Evolutionary conservation across 768 basidiomycete species (phyloP).

Genomic region (Suillus subluteus): DNA sequence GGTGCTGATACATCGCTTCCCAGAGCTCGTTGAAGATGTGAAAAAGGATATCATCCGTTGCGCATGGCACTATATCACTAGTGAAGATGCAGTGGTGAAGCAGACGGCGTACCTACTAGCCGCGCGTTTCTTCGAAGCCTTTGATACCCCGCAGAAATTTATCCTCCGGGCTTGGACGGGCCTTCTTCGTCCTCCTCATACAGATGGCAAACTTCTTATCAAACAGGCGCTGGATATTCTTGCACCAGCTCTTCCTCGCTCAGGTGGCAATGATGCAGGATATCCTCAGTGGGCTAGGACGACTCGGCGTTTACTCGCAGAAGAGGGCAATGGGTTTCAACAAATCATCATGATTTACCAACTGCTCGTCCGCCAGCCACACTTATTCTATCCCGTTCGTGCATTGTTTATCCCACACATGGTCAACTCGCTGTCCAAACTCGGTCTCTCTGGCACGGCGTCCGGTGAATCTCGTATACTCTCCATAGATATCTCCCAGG

Average conservation of each 20-base stretch:
- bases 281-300: slow-evolving; percentile 84
- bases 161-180: slow-evolving; percentile 90
- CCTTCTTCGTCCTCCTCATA: slow-evolving; percentile 78
- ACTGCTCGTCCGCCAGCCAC: slow-evolving; percentile 87
- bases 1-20: slow-evolving; percentile 83
- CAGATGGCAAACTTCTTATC: slow-evolving; percentile 75
- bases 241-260: slow-evolving; percentile 76
- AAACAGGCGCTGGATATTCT: slow-evolving; percentile 88
- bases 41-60: slow-evolving; percentile 94
- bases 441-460: slow-evolving; percentile 77
- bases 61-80: slow-evolving; percentile 86
- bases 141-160: slow-evolving; percentile 90
- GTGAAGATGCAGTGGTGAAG: slow-evolving; percentile 89
- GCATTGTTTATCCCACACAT: slow-evolving; percentile 93
- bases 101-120: slow-evolving; percentile 90
- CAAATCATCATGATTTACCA: slow-evolving; percentile 86
- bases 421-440: slow-evolving; percentile 84
- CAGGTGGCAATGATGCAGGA: slow-evolving; percentile 58
- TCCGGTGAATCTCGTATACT: slow-evolving; percentile 82
- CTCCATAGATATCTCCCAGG: slow-evolving; percentile 88
- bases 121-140: slow-evolving; percentile 89
- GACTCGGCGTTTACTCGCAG: slow-evolving; percentile 82
- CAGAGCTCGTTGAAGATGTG: slow-evolving; percentile 74
- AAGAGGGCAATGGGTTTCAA: slow-evolving; percentile 75
- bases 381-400: slow-evolving; percentile 91